Base-by-base conservation (phyloP, 2,329 filamentous ascomycete species). In the Penicillium sp. region DNA sequence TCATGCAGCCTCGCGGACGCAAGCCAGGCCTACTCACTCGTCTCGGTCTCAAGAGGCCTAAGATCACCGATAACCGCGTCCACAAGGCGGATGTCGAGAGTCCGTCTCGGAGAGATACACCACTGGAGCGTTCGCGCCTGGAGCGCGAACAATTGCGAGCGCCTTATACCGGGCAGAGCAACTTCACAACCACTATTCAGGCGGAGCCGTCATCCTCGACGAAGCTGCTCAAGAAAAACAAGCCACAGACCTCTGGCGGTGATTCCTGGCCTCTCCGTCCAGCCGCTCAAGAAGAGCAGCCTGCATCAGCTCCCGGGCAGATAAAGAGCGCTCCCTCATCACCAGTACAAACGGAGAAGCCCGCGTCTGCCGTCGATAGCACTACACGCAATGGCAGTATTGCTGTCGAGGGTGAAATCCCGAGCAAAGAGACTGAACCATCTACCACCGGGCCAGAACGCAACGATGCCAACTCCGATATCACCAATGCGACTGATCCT, bases 61-160 rank as follows among this genome's bases (percentile, higher is more conserved):
- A 61, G 44, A 50, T 55, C 24, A 27, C 52, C 3, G 55, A 63
- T 6, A 58, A 62, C 24, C 46, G 54, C 13, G 79, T 84, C 16
- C 72, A 77, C 26, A 80, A 81, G 29, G 66, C 71, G 0, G 76
- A 77, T 18, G 59, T 67, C 10, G 82, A 85, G 54, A 83, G 77
- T 52, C 77, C 77, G 2, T 81, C 82, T 1, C 73, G 82, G 8
- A 74, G 77, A 42, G 83, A 86, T 53, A 84, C 80, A 0, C 75
- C 72, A 16, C 70, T 85, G 1, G 82, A 86, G 62, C 75, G 81
- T 26, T 79, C 73, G 52, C 62, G 70, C n/a, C 70, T 73, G 6
- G 76, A 84, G 59, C 71, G 65, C 13, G 61, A 65, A 23, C 61
- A 57, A 24, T 24, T 58, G 28, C 61, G 59, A 11, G 56, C 52